phyloP scores from a whole-genome alignment of 768 basidiomycete species.

The Termitomyces sp. region DNA sequence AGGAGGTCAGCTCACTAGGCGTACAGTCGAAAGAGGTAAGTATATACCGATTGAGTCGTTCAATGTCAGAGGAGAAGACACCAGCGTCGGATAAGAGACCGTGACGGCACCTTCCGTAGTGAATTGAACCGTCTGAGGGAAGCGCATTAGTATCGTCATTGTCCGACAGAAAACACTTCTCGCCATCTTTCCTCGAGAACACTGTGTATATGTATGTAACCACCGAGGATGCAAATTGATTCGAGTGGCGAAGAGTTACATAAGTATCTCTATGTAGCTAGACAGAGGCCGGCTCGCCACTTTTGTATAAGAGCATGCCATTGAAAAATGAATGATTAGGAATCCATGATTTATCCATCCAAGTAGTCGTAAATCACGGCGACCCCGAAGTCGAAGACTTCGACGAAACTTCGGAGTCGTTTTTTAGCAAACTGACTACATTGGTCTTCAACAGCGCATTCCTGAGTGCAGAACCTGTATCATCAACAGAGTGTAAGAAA shows the following conservation, averaged over 20 bases:
- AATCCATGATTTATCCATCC: background rate
- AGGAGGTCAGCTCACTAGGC: background rate
- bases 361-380: background rate
- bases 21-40: background rate
- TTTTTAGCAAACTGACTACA: conserved; percentile 13
- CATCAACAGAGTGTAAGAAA: conserved; percentile 90
- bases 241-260: background rate
- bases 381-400: background rate
- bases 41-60: conserved; percentile 54
- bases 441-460: conserved; percentile 42
- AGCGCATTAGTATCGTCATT: conserved; percentile 12
- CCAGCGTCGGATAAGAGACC: conserved; percentile 57
- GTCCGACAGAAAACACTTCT: conserved; percentile 11
- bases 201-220: background rate
- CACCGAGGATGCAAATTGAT: too few relatives aligned
- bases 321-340: background rate
- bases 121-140: conserved; percentile 22
- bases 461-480: conserved; percentile 66
- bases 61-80: conserved; percentile 47
- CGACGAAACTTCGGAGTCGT: conserved; percentile 7
- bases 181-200: conserved; percentile 11
- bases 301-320: background rate
- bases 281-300: too few relatives aligned
- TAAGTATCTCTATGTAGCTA: too few relatives aligned
- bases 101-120: conserved; percentile 48